phyloP scores from a whole-genome alignment of 2,329 filamentous ascomycete species.

The Cercospora sp. region DNA sequence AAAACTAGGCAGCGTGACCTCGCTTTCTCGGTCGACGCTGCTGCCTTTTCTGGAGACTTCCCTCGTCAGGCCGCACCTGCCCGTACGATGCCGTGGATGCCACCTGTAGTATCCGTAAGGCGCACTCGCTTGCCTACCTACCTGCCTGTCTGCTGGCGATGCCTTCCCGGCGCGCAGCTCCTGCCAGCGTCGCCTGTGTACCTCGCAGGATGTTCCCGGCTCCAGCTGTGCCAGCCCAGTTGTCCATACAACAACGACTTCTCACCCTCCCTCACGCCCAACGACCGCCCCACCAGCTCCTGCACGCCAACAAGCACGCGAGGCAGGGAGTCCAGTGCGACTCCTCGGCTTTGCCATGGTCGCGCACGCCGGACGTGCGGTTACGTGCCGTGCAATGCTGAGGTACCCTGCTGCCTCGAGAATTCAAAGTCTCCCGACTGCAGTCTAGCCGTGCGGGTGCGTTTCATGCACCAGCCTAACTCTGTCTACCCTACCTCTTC shows the following conservation, averaged over 20 bases:
- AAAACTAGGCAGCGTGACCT: not conserved
- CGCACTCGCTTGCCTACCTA: not conserved
- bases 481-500: not conserved
- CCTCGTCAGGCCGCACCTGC: not conserved
- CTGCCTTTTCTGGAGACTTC: not conserved
- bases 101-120: not conserved
- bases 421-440: not conserved
- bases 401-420: not conserved
- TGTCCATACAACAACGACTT: not conserved
- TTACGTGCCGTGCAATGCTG: not conserved
- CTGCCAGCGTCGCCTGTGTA: not conserved
- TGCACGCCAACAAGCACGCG: not conserved
- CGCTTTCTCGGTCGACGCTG: not conserved
- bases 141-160: not conserved
- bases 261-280: constrained; percentile 1
- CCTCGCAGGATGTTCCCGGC: not conserved
- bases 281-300: not conserved
- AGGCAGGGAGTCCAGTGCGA: not conserved
- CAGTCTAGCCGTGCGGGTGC: not conserved
- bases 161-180: not conserved
- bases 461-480: not conserved
- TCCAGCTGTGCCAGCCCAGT: not conserved
- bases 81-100: not conserved
- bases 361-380: not conserved
- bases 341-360: not conserved